Base-by-base conservation (phyloP, 768 basidiomycete genomes). In the Strobilomyces confusus region DNA sequence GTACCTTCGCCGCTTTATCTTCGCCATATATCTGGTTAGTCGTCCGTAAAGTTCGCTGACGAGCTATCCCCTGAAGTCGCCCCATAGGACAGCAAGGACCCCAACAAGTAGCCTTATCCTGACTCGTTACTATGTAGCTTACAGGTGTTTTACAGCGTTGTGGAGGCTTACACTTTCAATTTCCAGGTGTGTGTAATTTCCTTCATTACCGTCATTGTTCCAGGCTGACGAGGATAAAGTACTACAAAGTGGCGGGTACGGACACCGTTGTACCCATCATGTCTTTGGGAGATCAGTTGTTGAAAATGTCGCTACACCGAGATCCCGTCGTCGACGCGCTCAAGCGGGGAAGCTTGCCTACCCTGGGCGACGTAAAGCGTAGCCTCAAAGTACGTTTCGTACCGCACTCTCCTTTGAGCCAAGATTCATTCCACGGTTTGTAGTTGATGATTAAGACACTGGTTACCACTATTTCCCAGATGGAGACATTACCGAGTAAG, bases 151-250 rank as follows among this genome's bases (percentile, higher is more conserved):
- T 26, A 17, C 58, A 93, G 91, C 70, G 87, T 93, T 51, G 78
- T 92, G 22, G 91, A 93, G 66, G 86, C 92, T 14, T 93, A 92
- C 63, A 92, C 89, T 0, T 93, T 93, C 72, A 88, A 91, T 63
- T 91, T 93, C 62, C 79, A 83, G 59, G 89, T 87, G 59, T 56
- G 72, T 52, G 25, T 13, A 26, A 33, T 13, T 37, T 2, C 22
- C 4, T 20, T 22, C 8, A 26, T 26, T 26, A 29, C 9, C 9
- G 9, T 17, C 45, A 25, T 32, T 17, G 17, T 33, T 43, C 22
- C 13, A 33, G 11, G 38, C 51, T 63, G 26, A 65, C 48, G 44
- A 22, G 34, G 40, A 36, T 2, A 47, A 50, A 92, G 91, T 93
- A 93, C 64, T 78, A 84, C 62, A 77, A 73, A 20, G 64, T 87